phyloP scores from a whole-genome alignment of 768 basidiomycete species.

The Trichaptum fuscoviolaceum region DNA sequence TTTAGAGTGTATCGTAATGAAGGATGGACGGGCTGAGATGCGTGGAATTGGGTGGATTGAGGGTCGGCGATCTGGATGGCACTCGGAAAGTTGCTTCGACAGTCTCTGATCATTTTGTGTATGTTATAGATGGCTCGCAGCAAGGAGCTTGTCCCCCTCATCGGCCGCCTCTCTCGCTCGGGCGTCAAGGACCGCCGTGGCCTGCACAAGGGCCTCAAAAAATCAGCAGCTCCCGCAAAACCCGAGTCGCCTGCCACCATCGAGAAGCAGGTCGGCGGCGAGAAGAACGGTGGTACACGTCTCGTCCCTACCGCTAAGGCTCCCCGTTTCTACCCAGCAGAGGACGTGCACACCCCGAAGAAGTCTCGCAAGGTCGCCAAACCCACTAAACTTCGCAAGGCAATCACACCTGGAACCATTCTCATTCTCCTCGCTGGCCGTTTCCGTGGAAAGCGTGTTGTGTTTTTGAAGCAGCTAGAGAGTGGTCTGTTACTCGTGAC shows the following conservation, averaged over 20 bases:
- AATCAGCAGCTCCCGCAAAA: conserved; percentile 58
- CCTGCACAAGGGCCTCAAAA: conserved; percentile 82
- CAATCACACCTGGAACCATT: conserved; percentile 91
- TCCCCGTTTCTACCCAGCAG: conserved; percentile 90
- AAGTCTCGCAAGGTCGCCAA: conserved; percentile 84
- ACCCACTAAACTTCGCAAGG: conserved; percentile 71
- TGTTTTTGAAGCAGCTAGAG: conserved; percentile 93
- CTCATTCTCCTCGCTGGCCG: conserved; percentile 96
- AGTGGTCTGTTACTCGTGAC: conserved; percentile 93
- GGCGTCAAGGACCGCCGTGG: conserved; percentile 76
- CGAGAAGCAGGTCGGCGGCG: conserved; percentile 82
- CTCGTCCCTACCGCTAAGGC: conserved; percentile 82
- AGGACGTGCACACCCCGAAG: conserved; percentile 89
- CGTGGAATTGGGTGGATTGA: conserved; percentile 27
- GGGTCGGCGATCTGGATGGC: conserved; percentile 29
- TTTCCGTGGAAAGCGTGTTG: conserved; percentile 97
- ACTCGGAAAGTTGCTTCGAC: conserved; percentile 5
- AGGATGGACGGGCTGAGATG: background rate
- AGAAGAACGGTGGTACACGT: conserved; percentile 87
- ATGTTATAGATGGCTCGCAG: conserved; percentile 72
- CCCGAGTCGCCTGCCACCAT: conserved; percentile 55
- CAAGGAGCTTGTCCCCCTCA: conserved; percentile 75
- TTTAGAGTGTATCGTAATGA: background rate
- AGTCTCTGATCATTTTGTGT: conserved; percentile 8
- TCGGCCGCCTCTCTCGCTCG: conserved; percentile 81